phyloP scores from a whole-genome alignment of 768 basidiomycete species.

The Pleurotus citrinopileatus region DNA sequence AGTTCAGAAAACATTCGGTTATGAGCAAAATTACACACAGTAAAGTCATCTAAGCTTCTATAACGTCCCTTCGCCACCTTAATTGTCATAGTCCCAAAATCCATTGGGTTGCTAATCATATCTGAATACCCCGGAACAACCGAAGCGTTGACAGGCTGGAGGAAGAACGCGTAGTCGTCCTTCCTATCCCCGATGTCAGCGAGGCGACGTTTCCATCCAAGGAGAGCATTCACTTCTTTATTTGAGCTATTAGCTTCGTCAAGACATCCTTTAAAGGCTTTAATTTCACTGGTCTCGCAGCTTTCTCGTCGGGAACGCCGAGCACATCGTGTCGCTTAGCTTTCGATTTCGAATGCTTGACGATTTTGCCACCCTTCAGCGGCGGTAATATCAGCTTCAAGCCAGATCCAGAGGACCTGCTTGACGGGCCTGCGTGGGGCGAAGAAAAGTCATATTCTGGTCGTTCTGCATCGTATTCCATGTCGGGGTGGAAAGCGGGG shows the following conservation, averaged over 20 bases:
- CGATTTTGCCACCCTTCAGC: conserved; percentile 57
- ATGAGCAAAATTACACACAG: conserved; percentile 40
- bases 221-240: conserved; percentile 62
- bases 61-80: conserved; percentile 81
- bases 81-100: conserved; percentile 79
- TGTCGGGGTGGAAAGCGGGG: background rate
- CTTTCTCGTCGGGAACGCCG: conserved; percentile 24
- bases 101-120: conserved; percentile 86
- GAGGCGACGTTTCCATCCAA: background rate
- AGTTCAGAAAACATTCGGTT: background rate
- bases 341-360: conserved; percentile 47
- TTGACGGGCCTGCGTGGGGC: background rate
- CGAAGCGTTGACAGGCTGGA: conserved; percentile 59
- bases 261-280: conserved; percentile 81
- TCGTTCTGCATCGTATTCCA: background rate
- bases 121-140: conserved; percentile 63
- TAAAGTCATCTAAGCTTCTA: conserved; percentile 76
- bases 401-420: conserved; percentile 35
- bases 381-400: conserved; percentile 67
- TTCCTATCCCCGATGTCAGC: conserved; percentile 45
- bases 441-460: conserved; percentile 7
- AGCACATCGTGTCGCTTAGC: conserved; percentile 29
- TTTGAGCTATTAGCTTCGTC: conserved; percentile 59
- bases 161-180: conserved; percentile 84
- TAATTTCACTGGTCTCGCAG: conserved; percentile 61